Base-by-base conservation (phyloP, 2,329 filamentous ascomycete genomes). In the Botryotinia narcissicola region DNA sequence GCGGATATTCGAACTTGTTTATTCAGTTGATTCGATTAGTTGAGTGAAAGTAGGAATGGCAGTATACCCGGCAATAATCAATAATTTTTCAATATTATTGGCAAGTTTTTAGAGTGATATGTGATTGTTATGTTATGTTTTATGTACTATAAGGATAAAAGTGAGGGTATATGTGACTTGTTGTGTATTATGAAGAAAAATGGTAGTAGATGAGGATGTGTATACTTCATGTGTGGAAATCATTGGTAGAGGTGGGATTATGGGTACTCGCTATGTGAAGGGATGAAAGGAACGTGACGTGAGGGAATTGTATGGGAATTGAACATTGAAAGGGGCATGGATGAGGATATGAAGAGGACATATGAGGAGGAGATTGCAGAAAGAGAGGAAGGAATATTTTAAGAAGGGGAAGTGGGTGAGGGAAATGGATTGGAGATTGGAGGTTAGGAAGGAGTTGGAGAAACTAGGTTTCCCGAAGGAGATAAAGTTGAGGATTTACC, bases 21-120 rank as follows among this genome's bases (percentile, higher is more conserved):
- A 44, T 32, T 25, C 48, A 18, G n/a, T 57, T 25, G 18, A 40
- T 59, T 68, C 37, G n/a, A 42, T 25, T 69, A 69, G 48, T 32
- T 44, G 35, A 32, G 48, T n/a, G 29, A 32, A 42, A 9, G 22
- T 18, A 25, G 35, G 37, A 29, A 51, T 57, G 14, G 48, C 29
- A 69, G 35, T 69, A 69, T 69, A 69, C 48, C 48, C 18, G 29
- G 10, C 22, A 57, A 42, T 69, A 14, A 68, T 54, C 32, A 67
- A 29, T 18, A 69, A 57, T 6, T 22, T 7, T 57, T 69, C 22
- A 57, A 57, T 18, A 32, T 3, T 25, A 42, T 32, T n/a, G 25
- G 4, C 16, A 20, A 57, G 9, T 18, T 8, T 25, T 22, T 42
- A 6, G 25, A 42, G 48, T 57, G 32, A 67, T 4, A 54, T 54